Base-by-base conservation (phyloP, 179 eudicot genomes). In the Silene coronaria region DNA sequence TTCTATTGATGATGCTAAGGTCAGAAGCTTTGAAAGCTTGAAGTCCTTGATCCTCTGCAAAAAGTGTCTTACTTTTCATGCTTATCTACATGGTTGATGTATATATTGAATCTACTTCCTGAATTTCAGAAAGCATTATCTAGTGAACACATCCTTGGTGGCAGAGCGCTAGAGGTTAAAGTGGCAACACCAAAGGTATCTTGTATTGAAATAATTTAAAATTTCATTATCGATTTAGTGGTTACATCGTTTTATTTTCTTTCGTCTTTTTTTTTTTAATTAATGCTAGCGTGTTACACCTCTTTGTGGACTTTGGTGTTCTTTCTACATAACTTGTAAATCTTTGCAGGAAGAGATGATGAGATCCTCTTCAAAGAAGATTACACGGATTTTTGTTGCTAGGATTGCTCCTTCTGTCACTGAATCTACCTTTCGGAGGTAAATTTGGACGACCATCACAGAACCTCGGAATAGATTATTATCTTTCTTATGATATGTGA, bases 361-460 rank as follows among this genome's bases (percentile, higher is more conserved):
- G 97, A 87, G 86, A 75, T 78, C 90, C 68, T 84, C 99, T 16
- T 74, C 99, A 11, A 96, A 87, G 82, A 96, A 96, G 82, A 91
- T 89, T 61, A 96, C 98, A 32, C 86, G 98, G 84, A 96, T 96
- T 66, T 96, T 96, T 90, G 99, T 96, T 36, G 99, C 99, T 45
- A 85, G 98, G 82, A 91, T 96, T 59, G 87, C 96, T 16, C 94
- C 90, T 22, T 87, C 99, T 79, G 99, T 91, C 34, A 88, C 90
- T 38, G 98, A 96, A 86, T 77, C 88, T 12, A 79, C 74, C 64
- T 96, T 96, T 77, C 84, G 99, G 80, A 91, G 97, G 99, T 93
- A 79, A 48, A 26, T 53, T 19, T 16, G 3, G 58, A 34, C 36
- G 34, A 9, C 55, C 24, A 14, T 6, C 30, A 34, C 59, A 23